Conservation (phyloP, 1,284 basidiomycete genomes). For the Heterobasidion parviporum region DNA sequence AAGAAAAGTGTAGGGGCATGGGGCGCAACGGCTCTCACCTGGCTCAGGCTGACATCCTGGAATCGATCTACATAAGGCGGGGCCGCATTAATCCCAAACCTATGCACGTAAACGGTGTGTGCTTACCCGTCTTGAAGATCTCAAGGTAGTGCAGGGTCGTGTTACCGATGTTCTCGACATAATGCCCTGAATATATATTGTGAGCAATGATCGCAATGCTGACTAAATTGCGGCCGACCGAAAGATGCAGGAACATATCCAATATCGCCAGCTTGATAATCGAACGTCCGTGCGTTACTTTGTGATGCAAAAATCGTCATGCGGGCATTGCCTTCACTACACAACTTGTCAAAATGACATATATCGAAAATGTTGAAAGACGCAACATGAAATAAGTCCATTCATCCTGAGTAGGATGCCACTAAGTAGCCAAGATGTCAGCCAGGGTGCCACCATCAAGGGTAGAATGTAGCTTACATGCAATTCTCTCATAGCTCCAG, state of each 20-base stretch:
- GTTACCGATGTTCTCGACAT: conserved; percentile 66
- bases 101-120: background rate
- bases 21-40: conserved; percentile 23
- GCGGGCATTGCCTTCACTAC: conserved; percentile 47
- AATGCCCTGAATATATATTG: conserved; percentile 36
- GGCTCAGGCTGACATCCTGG: conserved; percentile 57
- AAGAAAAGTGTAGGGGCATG: background rate
- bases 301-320: conserved; percentile 58
- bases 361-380: background rate
- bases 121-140: conserved; percentile 50
- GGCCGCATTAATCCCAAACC: background rate
- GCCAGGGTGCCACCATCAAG: background rate
- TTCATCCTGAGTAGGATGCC: conserved; percentile 68
- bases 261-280: conserved; percentile 62
- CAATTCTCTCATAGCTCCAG: conserved; percentile 50
- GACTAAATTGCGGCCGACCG: conserved; percentile 23
- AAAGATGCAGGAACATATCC: conserved; percentile 53
- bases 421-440: conserved; percentile 28
- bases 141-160: conserved; percentile 55
- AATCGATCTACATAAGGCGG: conserved; percentile 32
- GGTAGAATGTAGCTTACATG: conserved; percentile 14
- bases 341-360: background rate
- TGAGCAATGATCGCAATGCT: background rate
- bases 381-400: conserved; percentile 48
- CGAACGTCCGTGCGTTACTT: conserved; percentile 58